Percentiles rank a stretch among this genome's conserved stretches.
phyloP scores from a whole-genome alignment of 2,329 filamentous ascomycete species.

The Tolypocladium endophyticum region DNA sequence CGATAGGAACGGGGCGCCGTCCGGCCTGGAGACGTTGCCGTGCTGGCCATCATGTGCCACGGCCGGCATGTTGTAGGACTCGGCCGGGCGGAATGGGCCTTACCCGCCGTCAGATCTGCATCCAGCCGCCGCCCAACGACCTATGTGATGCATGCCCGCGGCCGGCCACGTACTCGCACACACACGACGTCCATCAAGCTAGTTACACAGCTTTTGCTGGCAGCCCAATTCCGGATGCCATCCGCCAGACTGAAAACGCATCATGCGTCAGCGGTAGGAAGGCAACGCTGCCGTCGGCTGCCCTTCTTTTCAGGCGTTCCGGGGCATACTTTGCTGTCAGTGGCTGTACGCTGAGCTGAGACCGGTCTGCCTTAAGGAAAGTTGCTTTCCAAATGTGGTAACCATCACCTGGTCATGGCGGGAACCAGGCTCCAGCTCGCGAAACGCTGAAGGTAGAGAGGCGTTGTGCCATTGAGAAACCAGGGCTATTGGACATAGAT shows the following conservation, averaged over 20 bases:
- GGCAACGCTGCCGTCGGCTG: not conserved
- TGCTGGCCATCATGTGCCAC: not conserved
- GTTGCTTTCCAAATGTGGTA: not conserved
- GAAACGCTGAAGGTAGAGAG: not conserved
- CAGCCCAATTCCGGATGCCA: slow-evolving; percentile 2
- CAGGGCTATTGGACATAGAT: not conserved
- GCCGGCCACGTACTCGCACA: not conserved
- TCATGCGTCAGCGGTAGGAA: not conserved
- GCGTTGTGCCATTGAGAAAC: not conserved
- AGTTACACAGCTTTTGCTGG: slow-evolving; percentile 1
- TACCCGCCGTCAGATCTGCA: slow-evolving; percentile 4
- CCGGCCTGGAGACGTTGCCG: not conserved
- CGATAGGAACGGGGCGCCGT: slow-evolving; percentile 1
- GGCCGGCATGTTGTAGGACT: not conserved
- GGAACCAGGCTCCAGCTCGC: not conserved
- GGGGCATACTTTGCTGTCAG: not conserved
- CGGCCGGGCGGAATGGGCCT: not conserved
- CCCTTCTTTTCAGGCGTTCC: not conserved
- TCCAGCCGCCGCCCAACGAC: not conserved
- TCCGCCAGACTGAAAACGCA: not conserved
- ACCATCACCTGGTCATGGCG: not conserved
- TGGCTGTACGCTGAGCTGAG: not conserved
- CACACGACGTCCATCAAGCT: not conserved
- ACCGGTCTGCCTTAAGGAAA: not conserved
- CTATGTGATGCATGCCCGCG: not conserved